Evolutionary conservation across 2,329 filamentous ascomycete species (phyloP).

Genomic region (Aspergillus latus): DNA sequence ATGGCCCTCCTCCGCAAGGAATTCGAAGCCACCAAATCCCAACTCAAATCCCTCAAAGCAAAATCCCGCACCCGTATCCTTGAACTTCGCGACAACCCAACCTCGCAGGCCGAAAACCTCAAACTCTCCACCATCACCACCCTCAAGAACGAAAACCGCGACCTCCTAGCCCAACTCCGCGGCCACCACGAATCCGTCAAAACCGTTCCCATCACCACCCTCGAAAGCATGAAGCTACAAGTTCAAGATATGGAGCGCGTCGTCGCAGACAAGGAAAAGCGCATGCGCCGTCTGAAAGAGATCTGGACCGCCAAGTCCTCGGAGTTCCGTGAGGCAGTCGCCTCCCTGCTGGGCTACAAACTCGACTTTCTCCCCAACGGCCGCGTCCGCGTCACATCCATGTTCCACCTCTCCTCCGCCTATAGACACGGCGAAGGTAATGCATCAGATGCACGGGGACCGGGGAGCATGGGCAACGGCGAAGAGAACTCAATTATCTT

Average conservation of each 20-base stretch:
- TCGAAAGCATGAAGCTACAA: conserved; percentile 73
- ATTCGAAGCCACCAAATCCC: conserved; percentile 68
- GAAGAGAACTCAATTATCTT: conserved; percentile 69
- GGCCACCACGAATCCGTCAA: conserved; percentile 51
- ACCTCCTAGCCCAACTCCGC: conserved; percentile 72
- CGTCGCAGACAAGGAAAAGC: conserved; percentile 72
- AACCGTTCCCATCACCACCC: conserved; percentile 72
- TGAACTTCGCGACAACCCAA: conserved; percentile 88
- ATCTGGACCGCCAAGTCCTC: conserved; percentile 88
- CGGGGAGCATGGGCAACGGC: conserved; percentile 46
- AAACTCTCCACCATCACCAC: conserved; percentile 77
- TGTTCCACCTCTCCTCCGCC: conserved; percentile 69
- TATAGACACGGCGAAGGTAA: conserved; percentile 49
- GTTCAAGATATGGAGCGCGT: conserved; percentile 70
- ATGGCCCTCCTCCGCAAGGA: conserved; percentile 72
- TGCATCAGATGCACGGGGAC: conserved; percentile 59
- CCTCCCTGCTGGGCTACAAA: conserved; percentile 88
- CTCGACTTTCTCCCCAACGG: conserved; percentile 97
- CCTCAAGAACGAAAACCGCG: conserved; percentile 78
- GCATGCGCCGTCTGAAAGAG: conserved; percentile 80
- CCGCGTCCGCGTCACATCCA: conserved; percentile 84
- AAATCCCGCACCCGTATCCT: conserved; percentile 78
- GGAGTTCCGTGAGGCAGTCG: conserved; percentile 94
- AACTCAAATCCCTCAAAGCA: conserved; percentile 66
- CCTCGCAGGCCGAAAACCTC: conserved; percentile 77